These are phyloP conservation scores for Ensete glaucum DNA, from an alignment of 176 grass and related monocot genomes.

Conservation along the genomic window DNA sequence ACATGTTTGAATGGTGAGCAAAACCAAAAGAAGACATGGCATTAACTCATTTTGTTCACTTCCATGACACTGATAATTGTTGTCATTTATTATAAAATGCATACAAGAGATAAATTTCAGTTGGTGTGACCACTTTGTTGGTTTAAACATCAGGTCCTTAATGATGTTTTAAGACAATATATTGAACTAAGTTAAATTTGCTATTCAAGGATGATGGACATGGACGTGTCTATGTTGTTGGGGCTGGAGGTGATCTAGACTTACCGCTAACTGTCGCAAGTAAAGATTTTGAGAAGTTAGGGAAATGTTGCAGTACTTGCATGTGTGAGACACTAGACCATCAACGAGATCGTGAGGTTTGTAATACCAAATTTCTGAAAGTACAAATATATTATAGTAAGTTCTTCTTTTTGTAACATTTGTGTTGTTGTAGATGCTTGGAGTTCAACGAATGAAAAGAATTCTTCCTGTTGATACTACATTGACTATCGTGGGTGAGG, in stretches of 20 bases:
- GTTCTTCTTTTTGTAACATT: not conserved
- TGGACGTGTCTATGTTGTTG: constrained; percentile 66
- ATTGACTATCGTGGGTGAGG: constrained; percentile 94
- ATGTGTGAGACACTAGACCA: constrained; percentile 93
- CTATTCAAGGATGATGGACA: constrained; percentile 75
- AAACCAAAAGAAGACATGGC: too few species aligned
- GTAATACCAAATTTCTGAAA: not conserved
- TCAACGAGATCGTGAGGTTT: constrained; percentile 90
- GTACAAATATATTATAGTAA: not conserved
- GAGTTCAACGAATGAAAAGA: constrained; percentile 75
- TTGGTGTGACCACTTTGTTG: not conserved
- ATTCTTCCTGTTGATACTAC: constrained; percentile 86
- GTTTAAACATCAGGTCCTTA: not conserved
- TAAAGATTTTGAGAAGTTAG: constrained; percentile 95
- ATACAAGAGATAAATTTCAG: too few species aligned
- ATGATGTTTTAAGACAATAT: not conserved
- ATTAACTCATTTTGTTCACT: too few species aligned
- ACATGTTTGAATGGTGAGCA: too few species aligned
- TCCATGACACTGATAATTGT: too few species aligned
- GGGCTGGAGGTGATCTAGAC: constrained; percentile 63
- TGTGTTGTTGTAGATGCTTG: constrained; percentile 67
- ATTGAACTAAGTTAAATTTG: constrained; percentile 3
- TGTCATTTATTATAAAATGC: too few species aligned
- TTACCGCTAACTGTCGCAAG: constrained; percentile 83
- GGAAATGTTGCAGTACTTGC: constrained; percentile 34